phyloP scores from a whole-genome alignment of 1,139 yeast genomes.

The Taphrina sp. region DNA sequence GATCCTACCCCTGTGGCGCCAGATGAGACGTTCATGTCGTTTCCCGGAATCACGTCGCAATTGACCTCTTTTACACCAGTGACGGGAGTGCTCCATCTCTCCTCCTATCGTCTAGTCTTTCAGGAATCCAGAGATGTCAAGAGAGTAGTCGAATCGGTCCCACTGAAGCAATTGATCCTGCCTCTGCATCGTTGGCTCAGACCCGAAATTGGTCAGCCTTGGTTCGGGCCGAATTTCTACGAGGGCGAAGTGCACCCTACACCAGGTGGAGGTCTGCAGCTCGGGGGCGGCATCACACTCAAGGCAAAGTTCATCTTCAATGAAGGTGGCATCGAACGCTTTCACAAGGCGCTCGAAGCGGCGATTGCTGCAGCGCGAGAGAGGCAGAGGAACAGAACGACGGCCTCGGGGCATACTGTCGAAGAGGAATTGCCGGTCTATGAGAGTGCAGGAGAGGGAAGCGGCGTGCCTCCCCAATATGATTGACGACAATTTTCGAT shows the following conservation, averaged over 20 bases:
- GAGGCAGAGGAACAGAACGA: constrained; percentile 7
- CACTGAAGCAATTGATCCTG: constrained; percentile 11
- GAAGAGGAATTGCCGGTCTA: constrained; percentile 5
- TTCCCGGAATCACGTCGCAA: constrained; percentile 6
- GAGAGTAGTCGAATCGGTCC: constrained; percentile 3
- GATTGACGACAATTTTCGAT: constrained; percentile 4
- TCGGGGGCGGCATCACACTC: constrained; percentile 11
- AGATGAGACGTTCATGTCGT: constrained; percentile 9
- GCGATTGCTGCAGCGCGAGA: constrained; percentile 15
- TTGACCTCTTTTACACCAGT: constrained; percentile 20
- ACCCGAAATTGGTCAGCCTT: constrained; percentile 24
- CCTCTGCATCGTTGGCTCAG: constrained; percentile 23
- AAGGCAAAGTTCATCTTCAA: constrained; percentile 21
- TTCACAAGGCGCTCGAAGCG: constrained; percentile 24
- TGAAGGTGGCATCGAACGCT: constrained; percentile 24
- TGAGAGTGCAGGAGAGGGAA: constrained; percentile 7
- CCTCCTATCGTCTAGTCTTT: constrained; percentile 24
- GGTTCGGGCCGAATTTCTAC: constrained; percentile 29
- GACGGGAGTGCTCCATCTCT: constrained; percentile 12
- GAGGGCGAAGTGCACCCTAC: constrained; percentile 23
- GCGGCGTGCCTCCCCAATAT: constrained; percentile 10
- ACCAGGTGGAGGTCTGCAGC: constrained; percentile 26
- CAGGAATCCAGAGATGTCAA: constrained; percentile 1
- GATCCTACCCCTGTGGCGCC: constrained; percentile 2
- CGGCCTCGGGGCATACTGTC: background rate